Evolutionary conservation across 2,329 filamentous ascomycete genomes (phyloP).

Genomic region (Epichloe hybrida): DNA sequence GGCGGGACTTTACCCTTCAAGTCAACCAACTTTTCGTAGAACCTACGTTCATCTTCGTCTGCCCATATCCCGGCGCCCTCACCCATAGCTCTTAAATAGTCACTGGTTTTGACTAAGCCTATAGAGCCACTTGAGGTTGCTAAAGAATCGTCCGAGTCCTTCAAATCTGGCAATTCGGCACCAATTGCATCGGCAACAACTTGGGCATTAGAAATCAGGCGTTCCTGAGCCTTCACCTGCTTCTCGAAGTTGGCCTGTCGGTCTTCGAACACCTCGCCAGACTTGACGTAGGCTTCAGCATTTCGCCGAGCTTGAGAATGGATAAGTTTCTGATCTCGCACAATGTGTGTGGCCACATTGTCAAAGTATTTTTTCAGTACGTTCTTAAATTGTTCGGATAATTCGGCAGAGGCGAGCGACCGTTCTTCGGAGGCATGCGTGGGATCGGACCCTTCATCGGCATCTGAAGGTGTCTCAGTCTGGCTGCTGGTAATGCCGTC

Average conservation of each 20-base stretch:
- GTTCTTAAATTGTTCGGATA: conserved; percentile 75
- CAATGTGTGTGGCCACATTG: conserved; percentile 76
- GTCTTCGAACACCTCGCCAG: conserved; percentile 95
- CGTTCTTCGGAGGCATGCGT: conserved; percentile 49
- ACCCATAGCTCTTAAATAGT: conserved; percentile 79
- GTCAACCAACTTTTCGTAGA: conserved; percentile 94
- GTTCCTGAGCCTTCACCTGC: conserved; percentile 82
- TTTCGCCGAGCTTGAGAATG: conserved; percentile 81
- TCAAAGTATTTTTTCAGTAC: conserved; percentile 86
- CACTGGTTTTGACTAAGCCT: conserved; percentile 83
- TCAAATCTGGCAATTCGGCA: conserved; percentile 85
- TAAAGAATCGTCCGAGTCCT: conserved; percentile 62
- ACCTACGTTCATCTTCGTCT: conserved; percentile 92
- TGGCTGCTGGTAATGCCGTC: conserved; percentile 52
- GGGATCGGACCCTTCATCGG: conserved; percentile 32
- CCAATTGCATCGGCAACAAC: conserved; percentile 78
- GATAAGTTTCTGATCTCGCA: conserved; percentile 86
- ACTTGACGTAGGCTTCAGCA: conserved; percentile 96
- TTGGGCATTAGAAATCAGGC: conserved; percentile 79
- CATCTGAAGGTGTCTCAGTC: conserved; percentile 27
- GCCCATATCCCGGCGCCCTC: conserved; percentile 96
- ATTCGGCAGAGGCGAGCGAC: conserved; percentile 53
- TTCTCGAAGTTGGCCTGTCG: conserved; percentile 93
- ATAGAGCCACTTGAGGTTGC: conserved; percentile 61
- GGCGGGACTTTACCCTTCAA: conserved; percentile 90